Base-by-base conservation (phyloP, 345 rosid genomes). In the Pistacia atlantica region DNA sequence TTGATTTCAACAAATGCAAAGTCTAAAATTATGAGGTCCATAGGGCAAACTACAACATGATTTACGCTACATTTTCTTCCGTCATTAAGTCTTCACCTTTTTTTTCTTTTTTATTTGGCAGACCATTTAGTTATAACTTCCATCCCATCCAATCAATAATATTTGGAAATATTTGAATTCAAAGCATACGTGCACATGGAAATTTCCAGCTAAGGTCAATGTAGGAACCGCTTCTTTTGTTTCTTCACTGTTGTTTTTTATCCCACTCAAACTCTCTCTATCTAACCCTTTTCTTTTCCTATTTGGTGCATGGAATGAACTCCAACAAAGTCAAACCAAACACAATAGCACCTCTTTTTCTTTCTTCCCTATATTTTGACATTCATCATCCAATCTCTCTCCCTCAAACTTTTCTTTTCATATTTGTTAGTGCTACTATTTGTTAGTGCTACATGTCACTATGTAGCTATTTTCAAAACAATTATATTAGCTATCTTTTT, bases 71-170 rank as follows among this genome's bases (percentile, higher is more conserved):
- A 57, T 20, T 11, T 37, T 65, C 65, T 35, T 20, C 22, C 35
- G 28, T 57, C 65, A 55, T 57, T 35, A n/a, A 71, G 65, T 38
- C 17, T 7, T 57, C 65, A n/a, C 62, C 65, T 71, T 33, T 56
- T 38, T 51, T 14, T 11, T 51, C 10, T 51, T 51, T 2, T 51
- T 31, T 4, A 14, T 69, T 52, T 31, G 12, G 60, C 20, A 11
- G 37, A 52, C 54, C 72, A 25, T 10, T 16, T 49, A 31, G 72
- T 52, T 11, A 52, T 69, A n/a, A 69, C 42, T 17, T 16, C 60
- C 60, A 49, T 11, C 55, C 13, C 55, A 51, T 11, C 55, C 55
- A 51, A 51, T 12, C 55, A 51, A 11, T 51, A 51, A 11, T 51
- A 51, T 12, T 2, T 11, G 55, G 55, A 51, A 51, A 12, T 16